These are phyloP conservation scores for Geoglossum cookeanum DNA, from an alignment of 2,329 filamentous ascomycete species.

Conservation along the genomic window DNA sequence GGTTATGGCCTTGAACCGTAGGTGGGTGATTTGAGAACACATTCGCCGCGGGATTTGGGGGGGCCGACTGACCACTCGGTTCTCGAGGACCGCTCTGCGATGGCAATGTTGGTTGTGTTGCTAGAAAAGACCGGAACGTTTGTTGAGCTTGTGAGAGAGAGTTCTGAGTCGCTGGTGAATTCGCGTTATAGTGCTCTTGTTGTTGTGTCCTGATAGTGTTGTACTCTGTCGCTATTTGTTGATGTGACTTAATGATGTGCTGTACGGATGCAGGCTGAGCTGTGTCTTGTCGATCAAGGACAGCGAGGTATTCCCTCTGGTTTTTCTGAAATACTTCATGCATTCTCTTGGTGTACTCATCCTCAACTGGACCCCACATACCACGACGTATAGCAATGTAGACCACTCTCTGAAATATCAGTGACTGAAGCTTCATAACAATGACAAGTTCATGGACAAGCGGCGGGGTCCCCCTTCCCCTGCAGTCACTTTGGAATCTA, in stretches of 20 bases:
- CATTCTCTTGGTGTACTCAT: slow-evolving; percentile 17
- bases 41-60: background rate
- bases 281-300: background rate
- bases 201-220: background rate
- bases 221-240: background rate
- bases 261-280: background rate
- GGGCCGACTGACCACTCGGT: background rate
- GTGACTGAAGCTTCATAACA: slow-evolving; percentile 30
- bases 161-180: background rate
- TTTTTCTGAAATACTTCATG: slow-evolving; percentile 21
- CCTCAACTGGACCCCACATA: slow-evolving; percentile 24
- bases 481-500: slow-evolving; percentile 17
- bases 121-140: background rate
- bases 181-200: background rate
- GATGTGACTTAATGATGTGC: background rate
- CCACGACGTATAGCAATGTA: slow-evolving; percentile 31
- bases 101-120: background rate
- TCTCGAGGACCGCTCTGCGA: background rate
- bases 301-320: slow-evolving; percentile 10
- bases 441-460: slow-evolving; percentile 35
- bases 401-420: slow-evolving; percentile 32
- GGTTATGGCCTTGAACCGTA: background rate
- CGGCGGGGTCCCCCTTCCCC: slow-evolving; percentile 29
- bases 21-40: background rate
- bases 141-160: background rate